A percentile compares a stretch with the other conserved stretches of the same genome.
phyloP scores from a whole-genome alignment of 2,329 filamentous ascomycete species.

The Bipolaris sorokiniana region DNA sequence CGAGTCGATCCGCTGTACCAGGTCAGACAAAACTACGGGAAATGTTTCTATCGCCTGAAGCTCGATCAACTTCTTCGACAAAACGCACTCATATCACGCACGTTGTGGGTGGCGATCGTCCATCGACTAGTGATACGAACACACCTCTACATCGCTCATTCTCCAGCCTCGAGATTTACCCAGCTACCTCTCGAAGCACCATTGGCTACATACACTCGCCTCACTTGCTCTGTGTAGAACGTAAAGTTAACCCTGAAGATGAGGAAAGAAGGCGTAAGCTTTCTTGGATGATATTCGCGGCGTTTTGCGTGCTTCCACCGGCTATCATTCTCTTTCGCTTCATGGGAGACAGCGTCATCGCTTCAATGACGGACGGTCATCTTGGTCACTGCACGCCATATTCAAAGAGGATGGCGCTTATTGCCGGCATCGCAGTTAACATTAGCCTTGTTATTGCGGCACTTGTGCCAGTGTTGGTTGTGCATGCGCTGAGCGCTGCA shows the following conservation, averaged over 20 bases:
- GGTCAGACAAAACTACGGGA: constrained; percentile 45
- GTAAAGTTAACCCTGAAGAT: constrained; percentile 28
- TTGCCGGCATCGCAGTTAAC: constrained; percentile 40
- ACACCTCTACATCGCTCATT: constrained; percentile 32
- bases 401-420: constrained; percentile 42
- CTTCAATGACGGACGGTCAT: constrained; percentile 37
- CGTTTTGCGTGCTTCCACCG: constrained; percentile 46
- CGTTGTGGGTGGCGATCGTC: constrained; percentile 34
- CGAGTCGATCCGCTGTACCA: constrained; percentile 39
- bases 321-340: constrained; percentile 47
- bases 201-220: constrained; percentile 36
- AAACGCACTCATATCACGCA: constrained; percentile 29
- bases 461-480: constrained; percentile 34
- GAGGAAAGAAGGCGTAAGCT: constrained; percentile 35
- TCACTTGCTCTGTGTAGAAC: constrained; percentile 40
- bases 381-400: constrained; percentile 36
- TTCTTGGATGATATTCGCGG: constrained; percentile 44
- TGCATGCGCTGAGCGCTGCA: constrained; percentile 26
- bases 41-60: constrained; percentile 42
- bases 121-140: constrained; percentile 40
- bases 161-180: constrained; percentile 22
- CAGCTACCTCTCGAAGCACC: constrained; percentile 13
- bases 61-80: constrained; percentile 27
- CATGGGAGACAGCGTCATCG: constrained; percentile 41
- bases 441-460: constrained; percentile 30